These are phyloP conservation scores for Saccharomycopsis capsularis DNA, from an alignment of 805 yeast species.

Conservation along the genomic window DNA sequence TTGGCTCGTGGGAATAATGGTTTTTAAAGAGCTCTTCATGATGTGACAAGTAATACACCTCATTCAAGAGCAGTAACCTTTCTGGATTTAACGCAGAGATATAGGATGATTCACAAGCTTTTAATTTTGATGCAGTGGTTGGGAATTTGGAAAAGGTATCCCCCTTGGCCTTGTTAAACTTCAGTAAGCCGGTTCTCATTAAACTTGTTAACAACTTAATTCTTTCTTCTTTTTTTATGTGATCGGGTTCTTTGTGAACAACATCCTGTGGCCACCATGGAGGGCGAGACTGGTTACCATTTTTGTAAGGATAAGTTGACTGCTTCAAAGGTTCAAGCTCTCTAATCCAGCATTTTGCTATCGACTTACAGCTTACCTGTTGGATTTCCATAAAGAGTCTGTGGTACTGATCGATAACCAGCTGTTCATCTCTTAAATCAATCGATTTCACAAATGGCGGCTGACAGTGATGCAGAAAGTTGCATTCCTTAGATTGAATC, in stretches of 20 bases:
- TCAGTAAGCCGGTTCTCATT: slow-evolving; percentile 2
- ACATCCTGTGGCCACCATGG: slow-evolving; percentile 64
- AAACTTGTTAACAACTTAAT: slow-evolving; percentile 37
- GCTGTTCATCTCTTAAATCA: slow-evolving; percentile 8
- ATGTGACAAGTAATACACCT: slow-evolving; percentile 8
- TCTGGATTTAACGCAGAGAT: neutral
- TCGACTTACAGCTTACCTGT: slow-evolving; percentile 50
- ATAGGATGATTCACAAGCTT: slow-evolving; percentile 1
- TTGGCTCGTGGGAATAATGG: too few relatives aligned
- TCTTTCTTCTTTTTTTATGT: slow-evolving; percentile 53
- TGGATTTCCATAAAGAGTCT: slow-evolving; percentile 24
- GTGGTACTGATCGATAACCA: slow-evolving; percentile 9
- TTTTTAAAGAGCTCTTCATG: slow-evolving; percentile 2
- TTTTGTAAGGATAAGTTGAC: slow-evolving; percentile 53
- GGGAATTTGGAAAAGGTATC: neutral
- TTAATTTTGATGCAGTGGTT: slow-evolving; percentile 4
- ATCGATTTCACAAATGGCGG: slow-evolving; percentile 3
- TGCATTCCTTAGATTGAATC: neutral
- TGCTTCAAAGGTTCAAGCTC: slow-evolving; percentile 62
- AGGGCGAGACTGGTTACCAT: slow-evolving; percentile 44
- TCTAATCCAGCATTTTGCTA: slow-evolving; percentile 65
- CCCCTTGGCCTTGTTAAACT: neutral
- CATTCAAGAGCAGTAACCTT: slow-evolving; percentile 3
- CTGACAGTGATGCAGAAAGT: neutral
- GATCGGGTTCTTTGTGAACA: slow-evolving; percentile 69